Evolutionary conservation across 2,329 filamentous ascomycete genomes (phyloP), one percentile per base, ranked within the genome.

Genomic region (Aspergillus texensis): DNA sequence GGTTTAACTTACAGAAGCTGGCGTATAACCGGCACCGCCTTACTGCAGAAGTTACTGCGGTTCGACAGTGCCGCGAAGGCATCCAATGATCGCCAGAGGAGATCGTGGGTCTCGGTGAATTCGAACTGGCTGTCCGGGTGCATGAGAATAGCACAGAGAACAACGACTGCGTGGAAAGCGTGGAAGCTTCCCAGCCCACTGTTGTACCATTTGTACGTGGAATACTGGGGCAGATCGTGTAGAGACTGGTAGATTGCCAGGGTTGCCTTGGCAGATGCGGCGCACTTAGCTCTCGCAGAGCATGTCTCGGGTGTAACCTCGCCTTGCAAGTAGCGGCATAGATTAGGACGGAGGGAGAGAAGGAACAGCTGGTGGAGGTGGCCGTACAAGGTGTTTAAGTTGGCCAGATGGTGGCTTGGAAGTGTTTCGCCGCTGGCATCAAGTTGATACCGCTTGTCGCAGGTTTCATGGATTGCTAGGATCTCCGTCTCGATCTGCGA

Each of bases 121-220:
- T 78, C 75, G 32, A 65, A 61, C 12, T 69, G 66, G 57, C 62
- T 70, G 24, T 76, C 71, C 0, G 74, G 70, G 34, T 72, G 69
- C 57, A 74, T 68, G 8, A 77, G 63, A 21, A 74, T 70, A 4
- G 71, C 62, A 6, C 71, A 69, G 2, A 78, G 62, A 6, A 76
- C 72, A 0, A 79, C 72, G 6, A 77, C 77, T 1, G 76, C 78
- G 52, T 80, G 77, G 62, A 80, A 80, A 1, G 78, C 76, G 45
- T 80, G 77, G 62, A 80, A 80, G 58, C 76, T 78, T 6, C 77
- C 78, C 3, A 78, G 64, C 2, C 76, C 76, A 32, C 75, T 73
- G 30, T 73, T 77, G 60, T 79, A 80, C 78, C 78, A 80, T 64
- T 72, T 76, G 61, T 79, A 80, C 1, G 75, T 73, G 6, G 71